A percentile compares a stretch with the other conserved stretches of the same genome.
These are phyloP conservation scores for Suillus subalutaceus DNA, from an alignment of 768 basidiomycete genomes.

Conservation along the genomic window DNA sequence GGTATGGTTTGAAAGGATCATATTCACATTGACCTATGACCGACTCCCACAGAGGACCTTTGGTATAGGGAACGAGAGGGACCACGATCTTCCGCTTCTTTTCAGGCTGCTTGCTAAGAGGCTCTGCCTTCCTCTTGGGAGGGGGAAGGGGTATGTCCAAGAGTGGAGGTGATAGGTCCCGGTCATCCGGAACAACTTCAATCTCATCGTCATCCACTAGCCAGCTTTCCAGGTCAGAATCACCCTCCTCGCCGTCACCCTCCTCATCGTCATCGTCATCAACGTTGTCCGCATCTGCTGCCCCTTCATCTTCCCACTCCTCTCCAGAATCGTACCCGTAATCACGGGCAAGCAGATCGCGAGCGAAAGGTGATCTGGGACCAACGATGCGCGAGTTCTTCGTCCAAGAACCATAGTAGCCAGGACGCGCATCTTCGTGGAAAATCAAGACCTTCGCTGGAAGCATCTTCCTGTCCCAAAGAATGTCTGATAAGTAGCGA, in stretches of 20 bases:
- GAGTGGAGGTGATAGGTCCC: conserved; percentile 37
- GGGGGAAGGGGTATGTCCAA: conserved; percentile 38
- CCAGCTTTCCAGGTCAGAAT: conserved; percentile 43
- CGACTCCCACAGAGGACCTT: conserved; percentile 83
- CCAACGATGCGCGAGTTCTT: conserved; percentile 77
- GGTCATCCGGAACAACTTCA: conserved; percentile 51
- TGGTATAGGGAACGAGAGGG: conserved; percentile 77
- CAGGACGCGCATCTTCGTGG: conserved; percentile 81
- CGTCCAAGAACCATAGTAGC: conserved; percentile 95
- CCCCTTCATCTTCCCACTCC: conserved; percentile 93
- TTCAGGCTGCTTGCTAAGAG: conserved; percentile 42
- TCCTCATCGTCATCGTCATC: conserved; percentile 68
- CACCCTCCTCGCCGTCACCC: conserved; percentile 56
- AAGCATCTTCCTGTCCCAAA: conserved; percentile 62
- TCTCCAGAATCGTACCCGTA: conserved; percentile 94
- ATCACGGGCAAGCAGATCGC: conserved; percentile 77
- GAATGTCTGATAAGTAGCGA: conserved; percentile 59
- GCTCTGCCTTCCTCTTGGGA: conserved; percentile 48
- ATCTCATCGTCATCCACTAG: conserved; percentile 70
- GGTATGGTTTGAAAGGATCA: conserved; percentile 72
- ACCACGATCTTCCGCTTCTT: conserved; percentile 81
- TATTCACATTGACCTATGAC: conserved; percentile 66
- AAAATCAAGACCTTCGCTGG: conserved; percentile 87
- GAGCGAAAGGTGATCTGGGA: conserved; percentile 80
- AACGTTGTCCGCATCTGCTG: conserved; percentile 76